phyloP scores from a whole-genome alignment of 768 basidiomycete species.

The Gyrodon lividus region DNA sequence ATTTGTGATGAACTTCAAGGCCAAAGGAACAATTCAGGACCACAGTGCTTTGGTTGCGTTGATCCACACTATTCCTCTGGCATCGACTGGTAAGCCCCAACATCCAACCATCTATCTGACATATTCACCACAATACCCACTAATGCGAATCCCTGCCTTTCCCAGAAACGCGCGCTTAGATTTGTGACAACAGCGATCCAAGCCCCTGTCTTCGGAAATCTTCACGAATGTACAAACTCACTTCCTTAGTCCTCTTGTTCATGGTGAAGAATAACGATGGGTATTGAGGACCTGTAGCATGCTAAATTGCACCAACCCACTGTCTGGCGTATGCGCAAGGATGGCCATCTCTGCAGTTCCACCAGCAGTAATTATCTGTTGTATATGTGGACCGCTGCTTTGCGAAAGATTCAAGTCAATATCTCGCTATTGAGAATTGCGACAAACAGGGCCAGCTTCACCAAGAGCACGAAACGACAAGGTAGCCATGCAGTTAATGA shows the following conservation, averaged over 20 bases:
- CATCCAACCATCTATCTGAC: slow-evolving; percentile 1
- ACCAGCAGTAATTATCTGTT: not conserved
- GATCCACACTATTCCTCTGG: too few species aligned
- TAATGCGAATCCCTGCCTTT: not conserved
- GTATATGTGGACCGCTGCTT: not conserved
- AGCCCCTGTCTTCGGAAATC: slow-evolving; percentile 2
- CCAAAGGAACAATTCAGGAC: too few species aligned
- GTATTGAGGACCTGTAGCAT: not conserved
- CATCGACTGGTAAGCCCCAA: slow-evolving; percentile 4
- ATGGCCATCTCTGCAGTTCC: not conserved
- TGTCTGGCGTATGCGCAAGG: not conserved
- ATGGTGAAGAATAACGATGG: too few species aligned
- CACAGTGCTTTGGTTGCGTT: too few species aligned
- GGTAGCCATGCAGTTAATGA: too few species aligned
- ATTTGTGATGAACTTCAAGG: too few species aligned
- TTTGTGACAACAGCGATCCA: too few species aligned
- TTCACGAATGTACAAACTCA: slow-evolving; percentile 2
- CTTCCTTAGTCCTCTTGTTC: not conserved
- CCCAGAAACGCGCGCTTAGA: slow-evolving; percentile 1
- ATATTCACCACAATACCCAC: not conserved
- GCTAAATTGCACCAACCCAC: slow-evolving; percentile 4
- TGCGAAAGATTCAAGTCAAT: not conserved
- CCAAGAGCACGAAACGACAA: too few species aligned
- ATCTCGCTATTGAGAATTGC: not conserved
- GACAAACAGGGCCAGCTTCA: too few species aligned